A percentile compares a stretch with the other conserved stretches of the same genome.
These are phyloP conservation scores for Scedosporium dehoogii DNA, from an alignment of 2,329 filamentous ascomycete species.

Conservation along the genomic window DNA sequence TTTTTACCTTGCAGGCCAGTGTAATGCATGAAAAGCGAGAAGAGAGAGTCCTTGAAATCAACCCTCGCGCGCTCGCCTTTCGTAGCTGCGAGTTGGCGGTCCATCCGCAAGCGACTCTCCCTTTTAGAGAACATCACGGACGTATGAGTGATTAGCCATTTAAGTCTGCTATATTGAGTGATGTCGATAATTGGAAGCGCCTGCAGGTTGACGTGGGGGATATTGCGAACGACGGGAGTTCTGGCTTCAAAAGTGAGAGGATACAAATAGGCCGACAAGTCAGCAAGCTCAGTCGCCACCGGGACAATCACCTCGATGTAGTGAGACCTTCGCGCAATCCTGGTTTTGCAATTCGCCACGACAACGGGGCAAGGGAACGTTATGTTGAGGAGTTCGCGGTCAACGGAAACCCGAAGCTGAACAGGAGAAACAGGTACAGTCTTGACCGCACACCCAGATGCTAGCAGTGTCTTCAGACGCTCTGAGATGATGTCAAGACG, in stretches of 20 bases:
- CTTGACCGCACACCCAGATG: neutral
- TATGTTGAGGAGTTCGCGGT: neutral
- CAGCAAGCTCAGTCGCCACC: neutral
- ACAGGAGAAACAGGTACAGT: neutral
- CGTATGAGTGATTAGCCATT: neutral
- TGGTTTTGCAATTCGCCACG: neutral
- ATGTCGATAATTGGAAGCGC: neutral
- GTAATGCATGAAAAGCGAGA: neutral
- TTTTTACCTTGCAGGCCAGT: neutral
- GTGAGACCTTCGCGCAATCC: neutral
- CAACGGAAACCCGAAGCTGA: neutral
- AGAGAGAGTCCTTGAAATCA: neutral
- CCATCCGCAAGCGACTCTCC: neutral
- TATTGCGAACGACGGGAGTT: neutral
- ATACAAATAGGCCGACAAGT: neutral
- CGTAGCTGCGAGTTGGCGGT: neutral
- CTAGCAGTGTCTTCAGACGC: neutral
- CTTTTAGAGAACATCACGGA: neutral
- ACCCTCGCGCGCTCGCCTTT: neutral
- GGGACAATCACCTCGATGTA: neutral
- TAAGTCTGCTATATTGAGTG: neutral
- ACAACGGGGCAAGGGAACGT: neutral
- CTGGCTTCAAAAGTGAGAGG: neutral
- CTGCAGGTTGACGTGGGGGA: neutral
- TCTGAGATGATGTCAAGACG: neutral